Evolutionary conservation across 371 early-diverging fungal species (phyloP).

Genomic region (Umbelopsis sp.): DNA sequence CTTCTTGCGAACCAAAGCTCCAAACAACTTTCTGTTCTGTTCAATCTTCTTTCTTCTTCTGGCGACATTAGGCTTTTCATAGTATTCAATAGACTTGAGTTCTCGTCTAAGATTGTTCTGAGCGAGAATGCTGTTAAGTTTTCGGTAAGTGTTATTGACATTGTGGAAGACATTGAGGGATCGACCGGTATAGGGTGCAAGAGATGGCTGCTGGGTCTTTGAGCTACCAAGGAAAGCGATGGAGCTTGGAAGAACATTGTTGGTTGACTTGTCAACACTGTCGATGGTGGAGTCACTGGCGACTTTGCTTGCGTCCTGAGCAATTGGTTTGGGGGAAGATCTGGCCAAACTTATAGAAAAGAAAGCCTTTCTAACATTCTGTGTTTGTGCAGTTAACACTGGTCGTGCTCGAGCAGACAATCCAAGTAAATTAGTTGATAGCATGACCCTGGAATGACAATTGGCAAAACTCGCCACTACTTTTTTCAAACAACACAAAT

Average conservation of each 20-base stretch:
- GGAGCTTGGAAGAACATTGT: constrained; percentile 13
- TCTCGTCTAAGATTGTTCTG: constrained; percentile 53
- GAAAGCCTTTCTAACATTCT: neutral
- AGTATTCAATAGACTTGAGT: constrained; percentile 47
- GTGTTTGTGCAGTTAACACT: neutral
- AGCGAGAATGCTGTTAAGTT: constrained; percentile 44
- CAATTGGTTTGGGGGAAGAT: neutral
- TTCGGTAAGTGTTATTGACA: constrained; percentile 45
- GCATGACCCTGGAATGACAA: constrained; percentile 3
- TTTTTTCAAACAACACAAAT: neutral
- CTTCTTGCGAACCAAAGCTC: constrained; percentile 58
- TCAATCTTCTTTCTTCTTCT: constrained; percentile 55
- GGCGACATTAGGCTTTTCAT: constrained; percentile 60
- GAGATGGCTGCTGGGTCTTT: constrained; percentile 24
- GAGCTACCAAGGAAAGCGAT: constrained; percentile 3
- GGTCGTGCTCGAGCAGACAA: constrained; percentile 6
- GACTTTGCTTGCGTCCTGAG: neutral
- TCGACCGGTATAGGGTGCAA: constrained; percentile 51
- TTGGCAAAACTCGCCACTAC: neutral
- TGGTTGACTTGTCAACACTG: neutral
- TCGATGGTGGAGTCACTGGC: neutral
- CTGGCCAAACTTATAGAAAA: neutral
- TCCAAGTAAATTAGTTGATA: neutral
- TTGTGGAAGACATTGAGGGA: constrained; percentile 47
- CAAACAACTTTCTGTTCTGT: constrained; percentile 53